Evolutionary conservation across 768 basidiomycete species (phyloP).

Genomic region (Trichaptum fuscoviolaceum): DNA sequence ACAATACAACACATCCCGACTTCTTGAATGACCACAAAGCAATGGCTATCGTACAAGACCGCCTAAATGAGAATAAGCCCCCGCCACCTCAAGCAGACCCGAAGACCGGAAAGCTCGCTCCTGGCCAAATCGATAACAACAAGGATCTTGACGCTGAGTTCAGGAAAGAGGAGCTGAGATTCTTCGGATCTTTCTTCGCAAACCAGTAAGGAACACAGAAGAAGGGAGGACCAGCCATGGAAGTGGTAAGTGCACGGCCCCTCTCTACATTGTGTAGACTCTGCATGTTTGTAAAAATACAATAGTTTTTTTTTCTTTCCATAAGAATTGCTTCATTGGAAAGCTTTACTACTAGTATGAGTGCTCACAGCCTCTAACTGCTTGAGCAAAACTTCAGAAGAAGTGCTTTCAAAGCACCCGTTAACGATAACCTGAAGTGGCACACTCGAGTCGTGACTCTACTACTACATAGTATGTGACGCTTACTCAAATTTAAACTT

Average conservation of each 20-base stretch:
- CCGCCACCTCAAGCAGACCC: slow-evolving; percentile 57
- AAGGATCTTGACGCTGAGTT: slow-evolving; percentile 91
- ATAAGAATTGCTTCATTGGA: too few relatives aligned
- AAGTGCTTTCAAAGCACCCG: too few relatives aligned
- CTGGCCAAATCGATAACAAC: slow-evolving; percentile 78
- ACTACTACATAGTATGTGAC: too few relatives aligned
- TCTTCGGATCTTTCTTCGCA: slow-evolving; percentile 94
- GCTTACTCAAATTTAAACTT: too few relatives aligned
- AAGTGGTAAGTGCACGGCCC: slow-evolving; percentile 46
- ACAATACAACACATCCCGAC: slow-evolving; percentile 99
- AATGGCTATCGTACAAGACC: slow-evolving; percentile 80
- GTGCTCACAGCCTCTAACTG: too few relatives aligned
- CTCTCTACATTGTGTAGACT: too few relatives aligned
- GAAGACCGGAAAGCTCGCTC: slow-evolving; percentile 59
- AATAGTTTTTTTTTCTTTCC: too few relatives aligned
- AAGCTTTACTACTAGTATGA: too few relatives aligned
- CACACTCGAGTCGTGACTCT: too few relatives aligned
- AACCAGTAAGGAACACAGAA: slow-evolving; percentile 52
- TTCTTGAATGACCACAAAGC: slow-evolving; percentile 97
- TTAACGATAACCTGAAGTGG: too few relatives aligned
- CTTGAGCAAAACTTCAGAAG: too few relatives aligned
- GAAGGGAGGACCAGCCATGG: slow-evolving; percentile 52
- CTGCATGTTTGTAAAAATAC: too few relatives aligned
- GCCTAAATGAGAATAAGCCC: slow-evolving; percentile 77
- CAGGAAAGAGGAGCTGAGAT: slow-evolving; percentile 86